Evolutionary conservation across 495 filamentous ascomycete species (phyloP), one percentile per base, ranked within the genome.

Genomic region (Rhizodiscina lignyota): DNA sequence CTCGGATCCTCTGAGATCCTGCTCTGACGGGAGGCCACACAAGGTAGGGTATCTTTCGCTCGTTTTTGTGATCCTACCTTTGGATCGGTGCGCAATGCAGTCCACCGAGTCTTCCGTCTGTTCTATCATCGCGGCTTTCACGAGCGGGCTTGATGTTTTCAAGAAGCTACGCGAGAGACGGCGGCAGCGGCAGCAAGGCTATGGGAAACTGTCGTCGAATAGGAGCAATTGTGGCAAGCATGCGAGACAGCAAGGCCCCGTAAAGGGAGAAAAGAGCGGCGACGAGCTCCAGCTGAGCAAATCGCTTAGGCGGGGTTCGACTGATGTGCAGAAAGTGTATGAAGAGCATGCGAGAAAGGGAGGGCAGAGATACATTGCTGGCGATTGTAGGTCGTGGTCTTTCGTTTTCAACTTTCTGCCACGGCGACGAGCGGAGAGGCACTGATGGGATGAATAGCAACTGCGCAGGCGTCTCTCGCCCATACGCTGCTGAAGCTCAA

Each of bases 401-500:
- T 21, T 38, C 18, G 4, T 4, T 18, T 6, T 15, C 17, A 4
- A 13, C 2, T 35, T n/a, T n/a, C n/a, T n/a, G n/a, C n/a, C n/a
- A n/a, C n/a, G n/a, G n/a, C n/a, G n/a, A n/a, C n/a, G n/a, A n/a
- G n/a, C n/a, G n/a, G n/a, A n/a, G 26, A 13, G 30, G 30, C 32
- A 32, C 39, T 43, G 36, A 30, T 34, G 34, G 17, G 16, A 30
- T 21, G 12, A 0, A 13, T 12, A 13, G 15, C 21, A 21, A 42
- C 48, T 33, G 52, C 54, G 5, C 52, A 54, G n/a, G 45, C 50
- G 5, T 45, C 48, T 12, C 54, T 60, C 5, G 47, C 55, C 5
- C 52, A 52, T 24, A 56, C 51, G 13, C 44, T 59, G 3, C 43
- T 59, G 20, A 55, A 52, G 17, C 38, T 60, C 12, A 60, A 60